phyloP scores from a whole-genome alignment of 1,284 basidiomycete species.

The Tilletia caries region DNA sequence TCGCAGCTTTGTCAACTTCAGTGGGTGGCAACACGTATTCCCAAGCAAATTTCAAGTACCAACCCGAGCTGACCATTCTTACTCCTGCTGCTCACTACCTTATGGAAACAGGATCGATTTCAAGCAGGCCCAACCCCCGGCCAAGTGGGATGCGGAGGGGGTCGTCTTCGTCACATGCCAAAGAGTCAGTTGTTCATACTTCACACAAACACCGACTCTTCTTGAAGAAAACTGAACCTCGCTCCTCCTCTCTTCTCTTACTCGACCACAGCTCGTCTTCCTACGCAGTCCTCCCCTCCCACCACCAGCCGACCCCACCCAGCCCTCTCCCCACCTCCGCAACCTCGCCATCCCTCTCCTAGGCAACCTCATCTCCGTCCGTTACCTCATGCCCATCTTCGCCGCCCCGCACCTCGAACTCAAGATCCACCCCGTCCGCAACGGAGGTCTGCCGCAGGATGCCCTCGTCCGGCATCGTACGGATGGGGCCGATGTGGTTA shows the following conservation, averaged over 20 bases:
- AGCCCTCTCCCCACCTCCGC: slow-evolving; percentile 16
- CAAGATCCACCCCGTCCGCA: slow-evolving; percentile 30
- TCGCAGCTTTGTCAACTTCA: slow-evolving; percentile 25
- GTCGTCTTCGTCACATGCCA: slow-evolving; percentile 33
- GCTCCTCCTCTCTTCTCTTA: not conserved
- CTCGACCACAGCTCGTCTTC: slow-evolving; percentile 30
- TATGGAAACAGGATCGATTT: slow-evolving; percentile 20
- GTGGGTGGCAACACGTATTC: slow-evolving; percentile 15
- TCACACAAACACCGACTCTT: not conserved
- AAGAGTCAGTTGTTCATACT: slow-evolving; percentile 23
- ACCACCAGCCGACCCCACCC: slow-evolving; percentile 10
- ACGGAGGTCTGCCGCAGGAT: slow-evolving; percentile 37
- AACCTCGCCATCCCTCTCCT: slow-evolving; percentile 33
- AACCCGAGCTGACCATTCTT: not conserved
- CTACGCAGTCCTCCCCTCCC: slow-evolving; percentile 26
- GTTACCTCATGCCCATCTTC: slow-evolving; percentile 43
- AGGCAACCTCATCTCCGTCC: slow-evolving; percentile 29
- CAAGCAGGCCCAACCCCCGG: slow-evolving; percentile 10
- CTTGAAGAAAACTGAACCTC: not conserved
- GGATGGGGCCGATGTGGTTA: slow-evolving; percentile 7
- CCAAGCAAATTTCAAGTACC: too few species aligned
- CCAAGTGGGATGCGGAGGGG: slow-evolving; percentile 34
- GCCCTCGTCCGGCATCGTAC: slow-evolving; percentile 4
- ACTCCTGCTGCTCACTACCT: too few species aligned
- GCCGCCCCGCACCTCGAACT: slow-evolving; percentile 37